These are phyloP conservation scores for Hypoxylon sp. DNA, from an alignment of 2,329 filamentous ascomycete species.

Conservation along the genomic window DNA sequence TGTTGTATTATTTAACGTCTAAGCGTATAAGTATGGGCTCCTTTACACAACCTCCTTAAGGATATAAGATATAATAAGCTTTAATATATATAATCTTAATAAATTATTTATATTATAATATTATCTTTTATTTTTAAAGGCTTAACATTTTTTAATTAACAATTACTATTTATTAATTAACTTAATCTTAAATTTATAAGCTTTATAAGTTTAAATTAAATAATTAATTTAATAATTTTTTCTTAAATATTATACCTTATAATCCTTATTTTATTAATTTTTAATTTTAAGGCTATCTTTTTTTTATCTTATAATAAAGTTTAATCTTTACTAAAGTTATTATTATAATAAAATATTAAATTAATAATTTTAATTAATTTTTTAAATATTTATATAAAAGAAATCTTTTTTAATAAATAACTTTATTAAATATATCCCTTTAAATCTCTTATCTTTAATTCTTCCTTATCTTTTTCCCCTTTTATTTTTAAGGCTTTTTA, in stretches of 20 bases:
- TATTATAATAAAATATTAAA: not conserved
- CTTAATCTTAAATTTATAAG: not conserved
- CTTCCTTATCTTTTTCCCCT: not conserved
- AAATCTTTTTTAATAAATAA: not conserved
- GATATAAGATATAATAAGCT: too few relatives aligned
- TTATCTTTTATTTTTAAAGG: too few relatives aligned
- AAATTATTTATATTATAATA: too few relatives aligned
- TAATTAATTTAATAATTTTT: constrained; percentile 9
- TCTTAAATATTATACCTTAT: constrained; percentile 7
- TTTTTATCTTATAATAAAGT: constrained; percentile 8
- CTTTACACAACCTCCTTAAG: too few relatives aligned
- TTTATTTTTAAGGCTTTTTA: not conserved
- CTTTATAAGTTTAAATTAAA: constrained; percentile 15
- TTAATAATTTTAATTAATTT: constrained; percentile 1
- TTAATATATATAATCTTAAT: too few relatives aligned
- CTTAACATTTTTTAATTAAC: too few relatives aligned
- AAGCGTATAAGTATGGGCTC: too few relatives aligned
- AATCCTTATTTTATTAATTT: constrained; percentile 1
- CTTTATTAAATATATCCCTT: not conserved
- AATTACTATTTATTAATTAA: too few relatives aligned
- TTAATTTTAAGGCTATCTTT: constrained; percentile 12
- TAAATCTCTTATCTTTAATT: constrained; percentile 1
- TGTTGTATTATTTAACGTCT: too few relatives aligned
- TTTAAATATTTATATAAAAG: constrained; percentile 14
- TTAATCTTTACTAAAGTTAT: not conserved